Evolutionary conservation across 2,329 filamentous ascomycete species (phyloP), one percentile per base, ranked within the genome.

Genomic region (Clonostachys chloroleuca): DNA sequence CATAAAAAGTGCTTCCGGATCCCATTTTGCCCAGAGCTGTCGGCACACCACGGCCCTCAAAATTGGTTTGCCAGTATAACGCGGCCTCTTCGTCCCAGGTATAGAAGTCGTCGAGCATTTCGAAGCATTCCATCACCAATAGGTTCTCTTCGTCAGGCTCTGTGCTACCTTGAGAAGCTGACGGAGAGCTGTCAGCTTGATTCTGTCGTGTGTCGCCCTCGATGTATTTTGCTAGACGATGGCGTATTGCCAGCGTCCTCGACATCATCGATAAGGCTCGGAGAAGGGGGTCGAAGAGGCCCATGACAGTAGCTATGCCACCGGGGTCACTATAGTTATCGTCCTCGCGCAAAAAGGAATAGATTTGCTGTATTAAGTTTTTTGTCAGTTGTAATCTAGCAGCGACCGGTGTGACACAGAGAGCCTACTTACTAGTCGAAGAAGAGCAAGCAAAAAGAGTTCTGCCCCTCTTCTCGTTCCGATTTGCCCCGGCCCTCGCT

Each of bases 201-300:
- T 42, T 24, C 24, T n/a, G 5, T 16, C 6, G 10, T n/a, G 42
- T 13, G 24, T 33, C 42, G 13, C 24, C 18, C 42, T 43, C 16
- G 36, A 39, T 18, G 35, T 41, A 49, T 24, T 47, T 44, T 12
- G 45, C 43, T 7, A 50, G 40, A 18, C 35, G 17, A 34, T 53
- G 47, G 5, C 53, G 51, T 4, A 58, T 51, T 6, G 50, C 47
- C 6, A 57, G 47, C 13, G 57, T 63, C 12, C 47, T 52, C 2
- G 59, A 60, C 61, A 64, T 64, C 52, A 63, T 58, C 4, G 54
- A 50, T n/a, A 63, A 35, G 16, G 59, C 62, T 5, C 59, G 51
- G 6, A 64, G 48, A 12, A 65, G 56, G 3, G 62, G 59, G 18
- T 65, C 51, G 37, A 65, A 63, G 12, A 52, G 45, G 4, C 59